Evolutionary conservation across 139 green algal genomes (phyloP), one percentile per base, ranked within the genome.

Genomic region (Tetraselmis chui): DNA sequence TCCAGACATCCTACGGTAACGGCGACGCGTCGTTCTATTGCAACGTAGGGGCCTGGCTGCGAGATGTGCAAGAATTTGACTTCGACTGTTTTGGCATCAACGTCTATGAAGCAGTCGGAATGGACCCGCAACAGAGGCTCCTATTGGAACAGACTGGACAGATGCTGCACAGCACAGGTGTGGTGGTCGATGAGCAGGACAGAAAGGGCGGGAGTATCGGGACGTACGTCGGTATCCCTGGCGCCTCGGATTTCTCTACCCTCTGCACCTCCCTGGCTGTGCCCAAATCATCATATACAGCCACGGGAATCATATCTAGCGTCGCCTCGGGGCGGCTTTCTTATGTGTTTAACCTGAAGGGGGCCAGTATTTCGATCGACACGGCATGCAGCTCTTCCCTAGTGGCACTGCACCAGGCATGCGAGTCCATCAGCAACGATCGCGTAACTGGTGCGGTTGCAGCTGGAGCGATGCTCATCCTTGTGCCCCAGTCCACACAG

Each of bases 111-210:
- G 94, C 92, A 0, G n/a, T 88, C 67, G 87, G 95, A 1, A 95
- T 97, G 89, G 94, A 98, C 80, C 86, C 92, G 0, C 94, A 97
- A 89, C 94, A 98, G 84, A 84, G 94, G 25, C 82, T 97, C 80
- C 87, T 97, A 67, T 79, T 97, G 75, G 91, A 97, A 87, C 30
- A 59, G 1, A 30, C 88, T 0, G 59, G 45, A 2, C 82, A 90
- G 59, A 76, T 82, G 25, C 81, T 92, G 67, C 31, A n/a, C n/a
- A n/a, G n/a, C n/a, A n/a, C n/a, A n/a, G n/a, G n/a, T n/a, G n/a
- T n/a, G n/a, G n/a, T n/a, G n/a, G n/a, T n/a, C n/a, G n/a, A n/a
- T n/a, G n/a, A n/a, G n/a, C n/a, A n/a, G n/a, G n/a, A n/a, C n/a
- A n/a, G n/a, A n/a, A n/a, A n/a, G n/a, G n/a, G n/a, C n/a, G n/a